Evolutionary conservation across 495 filamentous ascomycete species (phyloP), one percentile per base, ranked within the genome.

Genomic region (Xylaria flabelliformis): DNA sequence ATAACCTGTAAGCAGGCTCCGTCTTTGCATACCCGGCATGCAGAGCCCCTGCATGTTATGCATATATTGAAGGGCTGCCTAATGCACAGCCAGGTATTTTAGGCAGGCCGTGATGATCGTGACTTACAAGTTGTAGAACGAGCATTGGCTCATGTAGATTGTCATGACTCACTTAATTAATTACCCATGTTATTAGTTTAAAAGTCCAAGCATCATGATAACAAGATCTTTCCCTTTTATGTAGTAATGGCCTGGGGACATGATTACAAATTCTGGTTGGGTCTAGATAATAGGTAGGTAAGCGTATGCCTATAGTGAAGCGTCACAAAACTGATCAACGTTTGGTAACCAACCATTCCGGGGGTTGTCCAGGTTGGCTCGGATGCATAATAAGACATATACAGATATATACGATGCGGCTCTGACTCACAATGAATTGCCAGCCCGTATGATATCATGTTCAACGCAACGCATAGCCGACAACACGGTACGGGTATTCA

Each of bases 301-400:
- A 65, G 63, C 64, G 19, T 66, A 66, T 66, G 44, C 46, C 46
- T 66, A 39, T 66, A 66, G 32, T 39, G 64, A 66, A 36, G 64
- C 64, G 64, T 39, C 36, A 53, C 44, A 36, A 51, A 3, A 7
- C 53, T 17, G 10, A 50, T n/a, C 24, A n/a, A 46, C 6, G 1
- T 21, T 42, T 34, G 42, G 24, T 7, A 26, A 21, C 41, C 41
- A 65, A 42, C 39, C 39, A 42, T 13, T 9, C 10, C 39, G 39
- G 39, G 39, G 2, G 50, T 32, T 21, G 13, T 50, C 61, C 61
- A 29, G n/a, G 41, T 21, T 39, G 32, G 3, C 34, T 34, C 24
- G 12, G 15, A 13, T 12, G 63, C 24, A 24, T 19, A 19, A 34
- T 4, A 39, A 17, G 6, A 17, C 39, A 42, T 42, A 42, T 42